These are phyloP conservation scores for Fragaria nilgerrensis DNA, from an alignment of 306 rosid genomes.

Conservation along the genomic window DNA sequence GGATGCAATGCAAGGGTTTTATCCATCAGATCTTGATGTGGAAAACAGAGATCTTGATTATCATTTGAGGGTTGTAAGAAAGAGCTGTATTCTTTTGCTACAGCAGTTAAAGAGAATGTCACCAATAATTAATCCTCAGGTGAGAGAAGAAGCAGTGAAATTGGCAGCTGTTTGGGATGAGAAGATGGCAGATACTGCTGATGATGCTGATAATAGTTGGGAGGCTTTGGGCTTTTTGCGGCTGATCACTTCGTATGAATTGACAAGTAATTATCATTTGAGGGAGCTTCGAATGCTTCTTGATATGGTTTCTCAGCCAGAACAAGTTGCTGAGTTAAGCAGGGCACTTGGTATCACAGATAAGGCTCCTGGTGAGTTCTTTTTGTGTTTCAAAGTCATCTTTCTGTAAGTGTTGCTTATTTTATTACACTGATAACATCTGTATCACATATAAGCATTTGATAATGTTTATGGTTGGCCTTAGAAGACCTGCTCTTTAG, in stretches of 20 bases:
- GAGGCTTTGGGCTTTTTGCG: slow-evolving; percentile 42
- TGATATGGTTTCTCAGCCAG: slow-evolving; percentile 27
- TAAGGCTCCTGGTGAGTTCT: slow-evolving; percentile 32
- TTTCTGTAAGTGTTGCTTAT: background rate
- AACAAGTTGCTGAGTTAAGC: slow-evolving; percentile 26
- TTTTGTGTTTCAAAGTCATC: background rate
- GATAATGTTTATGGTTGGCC: background rate
- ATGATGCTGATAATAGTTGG: slow-evolving; percentile 17
- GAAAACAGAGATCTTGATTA: slow-evolving; percentile 8
- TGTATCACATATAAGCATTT: background rate
- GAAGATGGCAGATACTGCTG: slow-evolving; percentile 20
- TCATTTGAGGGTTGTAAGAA: slow-evolving; percentile 31
- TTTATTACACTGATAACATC: slow-evolving; percentile 3
- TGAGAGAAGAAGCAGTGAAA: slow-evolving; percentile 39
- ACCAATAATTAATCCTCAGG: slow-evolving; percentile 31
- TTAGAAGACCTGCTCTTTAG: background rate
- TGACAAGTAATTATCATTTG: slow-evolving; percentile 24
- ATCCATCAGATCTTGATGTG: background rate
- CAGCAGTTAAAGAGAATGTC: slow-evolving; percentile 35
- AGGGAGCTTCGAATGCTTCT: slow-evolving; percentile 27
- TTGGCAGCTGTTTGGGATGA: slow-evolving; percentile 46
- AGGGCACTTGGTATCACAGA: slow-evolving; percentile 33
- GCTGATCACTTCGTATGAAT: slow-evolving; percentile 34
- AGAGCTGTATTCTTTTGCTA: slow-evolving; percentile 41
- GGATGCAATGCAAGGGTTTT: slow-evolving; percentile 45